Evolutionary conservation across 768 basidiomycete genomes (phyloP).

Genomic region (Naematelia encephala): DNA sequence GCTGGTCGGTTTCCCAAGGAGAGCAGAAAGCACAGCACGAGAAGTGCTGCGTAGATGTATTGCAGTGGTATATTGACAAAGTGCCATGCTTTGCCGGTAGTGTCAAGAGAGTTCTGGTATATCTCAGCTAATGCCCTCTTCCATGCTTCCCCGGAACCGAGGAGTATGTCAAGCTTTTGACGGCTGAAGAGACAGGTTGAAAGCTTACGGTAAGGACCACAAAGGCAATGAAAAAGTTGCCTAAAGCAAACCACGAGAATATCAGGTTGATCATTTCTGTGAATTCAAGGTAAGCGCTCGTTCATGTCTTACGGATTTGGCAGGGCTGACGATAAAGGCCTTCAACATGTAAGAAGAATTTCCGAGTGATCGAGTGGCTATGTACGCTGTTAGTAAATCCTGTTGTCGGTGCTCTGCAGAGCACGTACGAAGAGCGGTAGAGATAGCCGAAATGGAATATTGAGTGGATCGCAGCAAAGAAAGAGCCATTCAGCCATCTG

Average conservation of each 20-base stretch:
- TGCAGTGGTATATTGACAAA: conserved; percentile 72
- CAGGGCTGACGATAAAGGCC: conserved; percentile 75
- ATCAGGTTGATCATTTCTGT: conserved; percentile 76
- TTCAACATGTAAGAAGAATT: conserved; percentile 93
- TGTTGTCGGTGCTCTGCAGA: not conserved
- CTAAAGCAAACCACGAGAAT: conserved; percentile 87
- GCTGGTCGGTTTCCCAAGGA: conserved; percentile 88
- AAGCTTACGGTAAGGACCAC: conserved; percentile 24
- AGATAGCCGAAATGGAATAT: conserved; percentile 92
- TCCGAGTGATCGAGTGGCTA: conserved; percentile 68
- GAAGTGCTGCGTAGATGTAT: conserved; percentile 81
- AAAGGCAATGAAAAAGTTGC: conserved; percentile 90
- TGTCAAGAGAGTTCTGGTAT: conserved; percentile 62
- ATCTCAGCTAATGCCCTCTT: not conserved
- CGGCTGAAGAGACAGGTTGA: not conserved
- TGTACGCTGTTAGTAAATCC: conserved; percentile 15
- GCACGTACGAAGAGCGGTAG: conserved; percentile 69
- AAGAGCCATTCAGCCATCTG: conserved; percentile 95
- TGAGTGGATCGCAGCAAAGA: conserved; percentile 94
- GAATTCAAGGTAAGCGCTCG: conserved; percentile 7
- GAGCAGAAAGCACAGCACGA: conserved; percentile 83
- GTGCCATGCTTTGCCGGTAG: conserved; percentile 54
- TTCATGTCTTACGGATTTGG: too few species aligned
- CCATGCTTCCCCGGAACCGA: not conserved
- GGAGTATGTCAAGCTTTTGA: too few species aligned